These are phyloP conservation scores for Salix suchowensis DNA, from an alignment of 345 rosid species.

Conservation along the genomic window DNA sequence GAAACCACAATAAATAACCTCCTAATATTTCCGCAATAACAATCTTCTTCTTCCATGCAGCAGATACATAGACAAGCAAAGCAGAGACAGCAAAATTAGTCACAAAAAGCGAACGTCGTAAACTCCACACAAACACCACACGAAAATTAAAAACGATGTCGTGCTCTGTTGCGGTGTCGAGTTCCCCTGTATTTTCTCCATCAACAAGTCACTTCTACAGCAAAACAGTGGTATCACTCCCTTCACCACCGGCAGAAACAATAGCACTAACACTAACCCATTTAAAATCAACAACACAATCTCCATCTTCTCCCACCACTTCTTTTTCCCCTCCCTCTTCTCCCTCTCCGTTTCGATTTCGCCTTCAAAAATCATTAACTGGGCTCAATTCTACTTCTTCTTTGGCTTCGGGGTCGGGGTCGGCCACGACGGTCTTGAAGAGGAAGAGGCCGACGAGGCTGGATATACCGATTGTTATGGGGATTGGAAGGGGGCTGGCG, in stretches of 20 bases:
- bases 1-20: not conserved
- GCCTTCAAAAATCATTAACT: conserved; percentile 52
- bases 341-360: conserved; percentile 68
- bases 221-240: conserved; percentile 30
- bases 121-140: not conserved
- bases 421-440: conserved; percentile 44
- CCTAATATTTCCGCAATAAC: not conserved
- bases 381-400: conserved; percentile 19
- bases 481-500: conserved; percentile 36
- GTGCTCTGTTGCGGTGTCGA: conserved; percentile 65
- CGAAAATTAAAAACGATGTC: conserved; percentile 38
- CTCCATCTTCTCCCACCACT: conserved; percentile 24
- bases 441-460: conserved; percentile 80
- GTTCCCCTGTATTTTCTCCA: conserved; percentile 80
- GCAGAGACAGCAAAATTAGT: not conserved
- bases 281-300: conserved; percentile 26
- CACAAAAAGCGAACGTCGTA: not conserved
- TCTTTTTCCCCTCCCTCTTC: conserved; percentile 45
- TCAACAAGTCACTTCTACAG: conserved; percentile 62
- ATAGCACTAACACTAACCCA: conserved; percentile 39
- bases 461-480: conserved; percentile 46
- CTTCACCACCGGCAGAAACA: conserved; percentile 37
- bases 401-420: conserved; percentile 14
- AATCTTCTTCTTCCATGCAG: not conserved
- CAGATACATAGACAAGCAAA: not conserved